phyloP scores from a whole-genome alignment of 2,329 filamentous ascomycete species.

The Waltergamsia citrina region DNA sequence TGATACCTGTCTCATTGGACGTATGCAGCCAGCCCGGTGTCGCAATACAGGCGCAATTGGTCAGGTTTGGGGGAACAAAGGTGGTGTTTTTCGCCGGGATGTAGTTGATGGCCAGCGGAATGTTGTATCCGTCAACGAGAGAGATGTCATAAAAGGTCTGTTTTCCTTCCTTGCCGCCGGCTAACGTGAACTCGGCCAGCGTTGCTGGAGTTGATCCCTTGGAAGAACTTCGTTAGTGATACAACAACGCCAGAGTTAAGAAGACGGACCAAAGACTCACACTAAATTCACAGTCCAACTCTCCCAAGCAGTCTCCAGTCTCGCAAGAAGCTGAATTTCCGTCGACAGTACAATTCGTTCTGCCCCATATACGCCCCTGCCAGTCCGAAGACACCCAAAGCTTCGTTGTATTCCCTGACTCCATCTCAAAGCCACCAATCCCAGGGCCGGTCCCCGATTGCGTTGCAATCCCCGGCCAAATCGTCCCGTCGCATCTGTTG shows the following conservation, averaged over 20 bases:
- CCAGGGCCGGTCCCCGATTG: constrained; percentile 61
- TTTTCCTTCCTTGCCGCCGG: constrained; percentile 46
- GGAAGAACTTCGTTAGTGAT: not conserved
- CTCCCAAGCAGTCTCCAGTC: constrained; percentile 69
- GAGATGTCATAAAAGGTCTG: constrained; percentile 82
- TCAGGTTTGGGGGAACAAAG: constrained; percentile 65
- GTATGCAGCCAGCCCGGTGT: constrained; percentile 52
- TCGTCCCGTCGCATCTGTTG: constrained; percentile 60
- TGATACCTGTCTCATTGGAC: constrained; percentile 41
- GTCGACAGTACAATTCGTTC: constrained; percentile 75
- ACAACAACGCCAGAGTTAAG: not conserved
- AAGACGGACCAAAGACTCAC: constrained; percentile 43
- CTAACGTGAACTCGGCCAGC: constrained; percentile 71
- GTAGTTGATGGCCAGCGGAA: constrained; percentile 57
- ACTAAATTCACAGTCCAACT: constrained; percentile 58
- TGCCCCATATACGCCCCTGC: constrained; percentile 75
- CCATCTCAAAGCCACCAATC: constrained; percentile 59
- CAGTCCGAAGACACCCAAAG: constrained; percentile 63
- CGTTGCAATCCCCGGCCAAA: constrained; percentile 70
- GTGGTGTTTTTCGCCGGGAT: constrained; percentile 51
- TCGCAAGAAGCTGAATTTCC: constrained; percentile 56
- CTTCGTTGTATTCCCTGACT: constrained; percentile 44
- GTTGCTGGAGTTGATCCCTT: constrained; percentile 69
- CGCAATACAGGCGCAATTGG: constrained; percentile 68
- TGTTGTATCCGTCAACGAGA: constrained; percentile 76